phyloP scores from a whole-genome alignment of 2,329 filamentous ascomycete species.

The Neofusicoccum cordaticola region DNA sequence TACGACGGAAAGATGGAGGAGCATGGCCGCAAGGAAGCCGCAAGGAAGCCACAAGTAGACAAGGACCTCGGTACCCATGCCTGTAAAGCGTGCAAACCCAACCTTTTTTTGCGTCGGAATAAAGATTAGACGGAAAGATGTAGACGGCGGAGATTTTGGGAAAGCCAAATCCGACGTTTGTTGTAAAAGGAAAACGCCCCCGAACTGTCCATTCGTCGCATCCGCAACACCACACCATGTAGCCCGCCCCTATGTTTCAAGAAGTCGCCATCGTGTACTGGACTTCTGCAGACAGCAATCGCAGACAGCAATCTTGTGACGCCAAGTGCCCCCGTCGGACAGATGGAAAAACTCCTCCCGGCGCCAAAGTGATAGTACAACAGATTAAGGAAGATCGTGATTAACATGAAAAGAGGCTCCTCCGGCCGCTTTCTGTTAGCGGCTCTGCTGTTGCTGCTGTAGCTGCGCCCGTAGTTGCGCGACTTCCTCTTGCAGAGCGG shows the following conservation, averaged over 20 bases:
- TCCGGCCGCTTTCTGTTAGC: constrained; percentile 3
- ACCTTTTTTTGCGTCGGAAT: constrained; percentile 11
- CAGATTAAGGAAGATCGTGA: constrained; percentile 13
- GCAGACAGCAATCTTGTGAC: constrained; percentile 15
- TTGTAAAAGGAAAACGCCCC: constrained; percentile 2
- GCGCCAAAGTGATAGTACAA: constrained; percentile 20
- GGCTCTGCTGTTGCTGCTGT: constrained; percentile 15
- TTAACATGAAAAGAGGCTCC: constrained; percentile 15
- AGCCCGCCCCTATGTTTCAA: constrained; percentile 1
- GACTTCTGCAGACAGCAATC: constrained; percentile 21
- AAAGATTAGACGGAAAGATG: background rate
- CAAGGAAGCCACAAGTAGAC: constrained; percentile 9
- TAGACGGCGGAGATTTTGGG: background rate
- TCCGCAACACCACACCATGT: constrained; percentile 9
- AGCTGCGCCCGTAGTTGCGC: constrained; percentile 21
- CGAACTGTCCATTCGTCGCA: background rate
- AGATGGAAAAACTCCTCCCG: constrained; percentile 16
- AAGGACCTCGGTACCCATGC: constrained; percentile 5
- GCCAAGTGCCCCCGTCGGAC: constrained; percentile 15
- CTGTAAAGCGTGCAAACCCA: constrained; percentile 8
- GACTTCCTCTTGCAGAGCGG: constrained; percentile 45
- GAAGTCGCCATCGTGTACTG: constrained; percentile 30
- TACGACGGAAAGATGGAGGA: background rate
- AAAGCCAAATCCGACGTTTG: background rate
- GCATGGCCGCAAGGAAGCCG: constrained; percentile 7